Evolutionary conservation across 2,329 filamentous ascomycete genomes (phyloP).

Genomic region (Pestalotiopsis fici): DNA sequence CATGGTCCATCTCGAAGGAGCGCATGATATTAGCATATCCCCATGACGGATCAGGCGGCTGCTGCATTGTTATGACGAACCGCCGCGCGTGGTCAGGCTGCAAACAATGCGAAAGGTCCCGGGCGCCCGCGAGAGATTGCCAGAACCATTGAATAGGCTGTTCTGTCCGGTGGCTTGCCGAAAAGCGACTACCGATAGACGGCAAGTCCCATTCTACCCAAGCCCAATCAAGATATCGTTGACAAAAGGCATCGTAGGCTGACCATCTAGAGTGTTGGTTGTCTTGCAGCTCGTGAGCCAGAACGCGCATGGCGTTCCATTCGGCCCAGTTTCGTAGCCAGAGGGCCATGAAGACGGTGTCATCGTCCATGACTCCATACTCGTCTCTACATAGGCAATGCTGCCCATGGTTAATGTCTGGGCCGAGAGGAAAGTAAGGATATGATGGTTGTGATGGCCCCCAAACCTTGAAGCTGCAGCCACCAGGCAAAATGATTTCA

Average conservation of each 20-base stretch:
- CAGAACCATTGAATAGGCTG: conserved; percentile 1
- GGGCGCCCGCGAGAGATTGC: background rate
- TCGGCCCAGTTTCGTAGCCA: background rate
- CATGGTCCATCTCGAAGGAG: too few relatives aligned
- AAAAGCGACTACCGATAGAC: background rate
- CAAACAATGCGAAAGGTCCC: background rate
- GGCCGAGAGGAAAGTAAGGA: background rate
- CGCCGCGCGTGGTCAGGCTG: background rate
- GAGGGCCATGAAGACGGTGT: background rate
- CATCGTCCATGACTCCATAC: conserved; percentile 1
- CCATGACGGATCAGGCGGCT: background rate
- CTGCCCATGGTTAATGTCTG: background rate
- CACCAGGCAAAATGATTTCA: background rate
- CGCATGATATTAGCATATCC: background rate
- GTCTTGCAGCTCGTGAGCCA: background rate
- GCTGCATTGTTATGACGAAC: background rate
- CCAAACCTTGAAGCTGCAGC: background rate
- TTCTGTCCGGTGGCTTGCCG: background rate
- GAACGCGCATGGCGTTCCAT: background rate
- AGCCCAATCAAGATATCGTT: background rate
- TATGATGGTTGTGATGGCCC: background rate
- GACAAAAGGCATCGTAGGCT: background rate
- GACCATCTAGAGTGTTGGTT: background rate
- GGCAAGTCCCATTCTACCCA: background rate
- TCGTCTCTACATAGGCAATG: background rate